A percentile compares a stretch with the other conserved stretches of the same genome.
phyloP scores from a whole-genome alignment of 305 asterid genomes.

The Fraxinus paxiana region DNA sequence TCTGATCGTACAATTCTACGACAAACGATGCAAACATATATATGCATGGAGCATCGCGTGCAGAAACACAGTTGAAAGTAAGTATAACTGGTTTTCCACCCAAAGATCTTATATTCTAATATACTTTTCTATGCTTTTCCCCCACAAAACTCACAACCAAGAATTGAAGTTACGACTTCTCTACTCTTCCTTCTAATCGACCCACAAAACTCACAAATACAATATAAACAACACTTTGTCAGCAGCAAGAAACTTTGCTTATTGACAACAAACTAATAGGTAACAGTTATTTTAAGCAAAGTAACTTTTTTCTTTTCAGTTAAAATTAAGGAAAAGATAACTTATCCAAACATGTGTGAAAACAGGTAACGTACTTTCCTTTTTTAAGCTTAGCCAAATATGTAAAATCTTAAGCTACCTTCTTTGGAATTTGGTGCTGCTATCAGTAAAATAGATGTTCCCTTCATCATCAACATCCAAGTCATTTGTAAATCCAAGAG shows the following conservation, averaged over 20 bases:
- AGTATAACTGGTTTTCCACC: background rate
- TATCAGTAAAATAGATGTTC: slow-evolving; percentile 77
- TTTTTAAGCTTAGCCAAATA: background rate
- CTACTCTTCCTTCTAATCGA: background rate
- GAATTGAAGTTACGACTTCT: background rate
- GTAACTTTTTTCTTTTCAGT: too few species aligned
- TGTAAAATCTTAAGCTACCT: slow-evolving; percentile 40
- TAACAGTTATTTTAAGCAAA: background rate
- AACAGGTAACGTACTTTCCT: background rate
- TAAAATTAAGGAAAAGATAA: background rate
- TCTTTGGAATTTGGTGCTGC: slow-evolving; percentile 71
- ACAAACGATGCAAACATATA: background rate
- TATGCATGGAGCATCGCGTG: background rate
- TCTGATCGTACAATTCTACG: too few species aligned
- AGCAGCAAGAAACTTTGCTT: background rate
- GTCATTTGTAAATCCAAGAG: slow-evolving; percentile 71
- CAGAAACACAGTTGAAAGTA: background rate
- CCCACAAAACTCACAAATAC: background rate
- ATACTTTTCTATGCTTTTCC: background rate
- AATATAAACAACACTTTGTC: background rate
- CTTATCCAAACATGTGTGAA: background rate
- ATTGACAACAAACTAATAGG: background rate
- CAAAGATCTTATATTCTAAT: background rate
- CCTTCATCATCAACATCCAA: slow-evolving; percentile 79
- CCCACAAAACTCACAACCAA: background rate